A percentile compares a stretch with the other conserved stretches of the same genome.
Evolutionary conservation across 2,329 filamentous ascomycete species (phyloP).

Genomic region (Aplosporella prunicola): DNA sequence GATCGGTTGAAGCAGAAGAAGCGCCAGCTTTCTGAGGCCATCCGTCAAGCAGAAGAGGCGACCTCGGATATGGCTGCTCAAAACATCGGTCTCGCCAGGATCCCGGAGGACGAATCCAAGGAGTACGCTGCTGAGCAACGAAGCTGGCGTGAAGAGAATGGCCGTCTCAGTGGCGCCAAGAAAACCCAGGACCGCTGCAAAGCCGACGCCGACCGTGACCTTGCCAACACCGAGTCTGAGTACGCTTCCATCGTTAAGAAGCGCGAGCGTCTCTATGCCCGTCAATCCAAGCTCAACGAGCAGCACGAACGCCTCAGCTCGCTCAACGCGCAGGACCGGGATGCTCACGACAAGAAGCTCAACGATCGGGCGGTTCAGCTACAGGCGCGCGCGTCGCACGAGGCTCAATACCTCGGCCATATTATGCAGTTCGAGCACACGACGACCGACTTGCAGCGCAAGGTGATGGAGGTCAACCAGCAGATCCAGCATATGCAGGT

Average conservation of each 20-base stretch:
- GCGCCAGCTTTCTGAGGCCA: constrained; percentile 64
- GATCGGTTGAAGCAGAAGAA: constrained; percentile 68
- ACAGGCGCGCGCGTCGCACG: constrained; percentile 24
- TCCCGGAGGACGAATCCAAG: constrained; percentile 53
- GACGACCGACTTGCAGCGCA: constrained; percentile 28
- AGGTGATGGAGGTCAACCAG: constrained; percentile 27
- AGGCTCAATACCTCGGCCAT: constrained; percentile 29
- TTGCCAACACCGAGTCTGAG: constrained; percentile 56
- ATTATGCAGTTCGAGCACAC: constrained; percentile 30
- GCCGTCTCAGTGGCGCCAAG: constrained; percentile 41
- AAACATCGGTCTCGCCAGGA: constrained; percentile 54
- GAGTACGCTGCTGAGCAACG: constrained; percentile 50
- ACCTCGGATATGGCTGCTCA: constrained; percentile 47
- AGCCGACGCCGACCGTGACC: constrained; percentile 50
- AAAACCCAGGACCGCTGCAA: constrained; percentile 54
- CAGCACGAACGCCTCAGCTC: constrained; percentile 62
- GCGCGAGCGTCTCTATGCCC: constrained; percentile 61
- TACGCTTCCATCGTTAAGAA: constrained; percentile 55
- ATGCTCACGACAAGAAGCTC: constrained; percentile 46
- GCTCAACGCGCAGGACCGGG: constrained; percentile 55
- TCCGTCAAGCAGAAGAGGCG: constrained; percentile 59
- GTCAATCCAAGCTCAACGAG: constrained; percentile 62
- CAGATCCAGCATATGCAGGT: constrained; percentile 31
- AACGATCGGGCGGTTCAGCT: constrained; percentile 30
- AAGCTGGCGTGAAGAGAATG: constrained; percentile 46